Evolutionary conservation across 1,284 basidiomycete species (phyloP), one percentile per base, ranked within the genome.

Genomic region (Rhodofomes roseus): DNA sequence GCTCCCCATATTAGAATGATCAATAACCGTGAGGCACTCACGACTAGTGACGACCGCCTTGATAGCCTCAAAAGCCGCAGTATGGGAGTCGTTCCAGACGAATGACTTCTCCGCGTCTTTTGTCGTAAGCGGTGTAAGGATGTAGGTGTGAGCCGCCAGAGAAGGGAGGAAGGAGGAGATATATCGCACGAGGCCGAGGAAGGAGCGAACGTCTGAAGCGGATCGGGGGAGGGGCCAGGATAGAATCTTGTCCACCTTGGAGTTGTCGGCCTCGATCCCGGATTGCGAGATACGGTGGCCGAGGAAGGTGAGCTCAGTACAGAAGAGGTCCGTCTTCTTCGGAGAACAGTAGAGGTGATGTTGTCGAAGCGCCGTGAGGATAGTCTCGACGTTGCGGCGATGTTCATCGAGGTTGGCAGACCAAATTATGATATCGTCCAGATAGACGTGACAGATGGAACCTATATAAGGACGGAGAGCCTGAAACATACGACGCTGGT

Each of bases 361-460:
- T 0, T 27, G 23, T 0, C 63, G 60, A 0, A 76, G 62, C 0
- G 71, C 72, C 0, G 61, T 27, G 3, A 71, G 62, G 8, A 70
- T 31, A 11, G 23, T 25, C n/a, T 22, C 25, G 18, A 78, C 62
- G 56, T 78, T 69, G 1, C 53, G 3, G 0, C 55, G 31, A 57
- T 81, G 78, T 56, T 80, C 74, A 9, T 73, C 71, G 0, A 74
- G 16, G 0, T 64, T 62, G 0, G 74, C 1, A 0, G 75, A 78
- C 72, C 73, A 81, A 46, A 80, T 77, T 34, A 80, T 66, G 50
- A 81, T 79, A 56, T 81, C 71, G 60, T 81, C 77, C 0, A 81
- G 61, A 59, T 80, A 80, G 0, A 78, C 72, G 59, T 78, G 70
- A 60, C 74, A 76, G 55, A 76, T 71, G 1, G 67, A 52, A 9